Conservation (phyloP, 1,139 yeast genomes). For the Ogataea hybrid region DNA sequence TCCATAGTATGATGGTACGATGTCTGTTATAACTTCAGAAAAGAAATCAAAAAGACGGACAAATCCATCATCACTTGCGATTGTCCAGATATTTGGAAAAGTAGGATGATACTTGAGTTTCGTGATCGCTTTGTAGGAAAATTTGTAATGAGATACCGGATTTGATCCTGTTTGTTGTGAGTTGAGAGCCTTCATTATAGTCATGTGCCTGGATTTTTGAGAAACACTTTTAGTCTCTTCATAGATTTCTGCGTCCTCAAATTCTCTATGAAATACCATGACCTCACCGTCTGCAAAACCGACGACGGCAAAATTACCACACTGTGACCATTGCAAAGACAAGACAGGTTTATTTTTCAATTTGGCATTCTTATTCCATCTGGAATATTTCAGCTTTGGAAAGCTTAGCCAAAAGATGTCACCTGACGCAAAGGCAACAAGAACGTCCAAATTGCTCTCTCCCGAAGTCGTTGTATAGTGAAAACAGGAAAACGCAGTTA, state of each 20-base stretch:
- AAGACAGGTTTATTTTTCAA: conserved; percentile 35
- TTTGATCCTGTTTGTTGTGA: conserved; percentile 25
- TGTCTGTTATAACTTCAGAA: conserved; percentile 50
- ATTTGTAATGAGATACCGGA: conserved; percentile 60
- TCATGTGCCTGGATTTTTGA: conserved; percentile 20
- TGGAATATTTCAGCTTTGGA: conserved; percentile 42
- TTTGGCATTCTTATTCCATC: conserved; percentile 47
- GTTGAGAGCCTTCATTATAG: conserved; percentile 17
- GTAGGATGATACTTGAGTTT: conserved; percentile 49
- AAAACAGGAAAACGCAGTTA: conserved; percentile 28
- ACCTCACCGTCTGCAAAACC: conserved; percentile 37
- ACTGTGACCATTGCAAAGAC: conserved; percentile 31
- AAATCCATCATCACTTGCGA: conserved; percentile 68
- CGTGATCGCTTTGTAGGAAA: conserved; percentile 59
- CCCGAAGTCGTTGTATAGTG: conserved; percentile 25
- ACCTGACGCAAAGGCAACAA: conserved; percentile 50
- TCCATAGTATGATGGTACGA: conserved; percentile 66
- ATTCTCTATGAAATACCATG: conserved; percentile 30
- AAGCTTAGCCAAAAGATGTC: conserved; percentile 59
- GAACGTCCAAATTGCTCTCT: conserved; percentile 43
- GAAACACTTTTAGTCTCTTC: conserved; percentile 2
- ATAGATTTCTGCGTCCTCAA: conserved; percentile 34
- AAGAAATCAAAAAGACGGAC: conserved; percentile 55
- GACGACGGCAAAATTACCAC: conserved; percentile 30
- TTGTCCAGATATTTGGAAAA: conserved; percentile 37